Evolutionary conservation across 1,284 basidiomycete species (phyloP).

Genomic region (Papiliotrema nemorosa): DNA sequence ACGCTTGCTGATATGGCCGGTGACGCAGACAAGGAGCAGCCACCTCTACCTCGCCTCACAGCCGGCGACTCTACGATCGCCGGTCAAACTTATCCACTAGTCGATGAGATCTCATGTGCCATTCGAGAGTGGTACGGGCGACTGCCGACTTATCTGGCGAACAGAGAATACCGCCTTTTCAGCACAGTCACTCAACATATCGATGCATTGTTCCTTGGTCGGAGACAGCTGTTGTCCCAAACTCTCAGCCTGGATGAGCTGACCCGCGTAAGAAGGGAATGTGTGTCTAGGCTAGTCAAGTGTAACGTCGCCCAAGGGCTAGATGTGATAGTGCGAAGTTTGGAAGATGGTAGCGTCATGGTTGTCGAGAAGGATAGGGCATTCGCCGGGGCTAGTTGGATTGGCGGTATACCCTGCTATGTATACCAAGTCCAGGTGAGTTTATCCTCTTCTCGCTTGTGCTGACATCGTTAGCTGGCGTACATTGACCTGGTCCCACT

Average conservation of each 20-base stretch:
- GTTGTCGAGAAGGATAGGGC: slow-evolving; percentile 73
- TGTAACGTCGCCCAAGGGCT: slow-evolving; percentile 89
- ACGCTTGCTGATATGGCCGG: slow-evolving; percentile 8
- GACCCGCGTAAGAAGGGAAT: slow-evolving; percentile 73
- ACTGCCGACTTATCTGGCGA: slow-evolving; percentile 84
- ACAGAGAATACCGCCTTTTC: slow-evolving; percentile 86
- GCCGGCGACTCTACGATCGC: slow-evolving; percentile 85
- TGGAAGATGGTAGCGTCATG: slow-evolving; percentile 81
- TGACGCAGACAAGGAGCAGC: slow-evolving; percentile 62
- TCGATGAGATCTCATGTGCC: slow-evolving; percentile 96
- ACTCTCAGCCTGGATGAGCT: slow-evolving; percentile 87
- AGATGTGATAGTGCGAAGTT: slow-evolving; percentile 92
- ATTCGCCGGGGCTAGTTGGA: slow-evolving; percentile 72
- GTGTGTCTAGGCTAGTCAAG: slow-evolving; percentile 79
- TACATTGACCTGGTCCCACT: slow-evolving; percentile 63
- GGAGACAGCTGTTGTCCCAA: slow-evolving; percentile 83
- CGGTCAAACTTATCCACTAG: slow-evolving; percentile 77
- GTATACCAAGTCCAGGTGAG: slow-evolving; percentile 58
- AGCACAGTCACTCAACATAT: slow-evolving; percentile 83
- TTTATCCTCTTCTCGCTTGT: not conserved
- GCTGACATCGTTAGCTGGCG: slow-evolving; percentile 54
- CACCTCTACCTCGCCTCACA: slow-evolving; percentile 87
- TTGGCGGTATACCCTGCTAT: slow-evolving; percentile 65
- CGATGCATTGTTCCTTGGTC: slow-evolving; percentile 82
- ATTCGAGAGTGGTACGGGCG: slow-evolving; percentile 85